A percentile compares a stretch with the other conserved stretches of the same genome.
Conservation (phyloP, 257 asterid species). For the Solanum rostratum region DNA sequence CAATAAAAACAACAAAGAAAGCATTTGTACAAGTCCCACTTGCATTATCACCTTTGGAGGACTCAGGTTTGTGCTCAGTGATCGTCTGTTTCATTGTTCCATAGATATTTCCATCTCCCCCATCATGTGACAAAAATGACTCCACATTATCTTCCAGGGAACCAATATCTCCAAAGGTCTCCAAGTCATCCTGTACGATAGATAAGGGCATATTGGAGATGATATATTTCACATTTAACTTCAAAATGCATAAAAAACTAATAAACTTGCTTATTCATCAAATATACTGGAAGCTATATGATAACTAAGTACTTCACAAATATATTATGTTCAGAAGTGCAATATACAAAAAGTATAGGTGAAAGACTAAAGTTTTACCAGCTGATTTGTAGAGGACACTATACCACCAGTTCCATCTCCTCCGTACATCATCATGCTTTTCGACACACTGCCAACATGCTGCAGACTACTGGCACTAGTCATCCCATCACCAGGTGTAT, state of each 20-base stretch:
- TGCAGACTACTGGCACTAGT: slow-evolving; percentile 70
- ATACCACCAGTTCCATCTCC: slow-evolving; percentile 85
- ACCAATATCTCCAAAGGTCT: slow-evolving; percentile 87
- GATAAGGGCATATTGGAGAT: background rate
- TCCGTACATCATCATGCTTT: slow-evolving; percentile 74
- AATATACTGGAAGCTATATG: background rate
- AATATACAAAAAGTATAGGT: background rate
- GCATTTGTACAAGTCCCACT: background rate
- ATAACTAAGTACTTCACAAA: background rate
- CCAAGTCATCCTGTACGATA: slow-evolving; percentile 73
- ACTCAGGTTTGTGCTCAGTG: slow-evolving; percentile 52
- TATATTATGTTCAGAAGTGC: background rate
- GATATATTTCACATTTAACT: background rate
- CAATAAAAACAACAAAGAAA: background rate
- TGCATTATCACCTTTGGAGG: slow-evolving; percentile 56
- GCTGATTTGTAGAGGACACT: slow-evolving; percentile 83
- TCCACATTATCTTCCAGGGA: slow-evolving; percentile 88
- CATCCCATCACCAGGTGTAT: slow-evolving; percentile 93
- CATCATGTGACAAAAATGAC: slow-evolving; percentile 79
- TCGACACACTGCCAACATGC: slow-evolving; percentile 59
- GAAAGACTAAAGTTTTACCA: slow-evolving; percentile 37
- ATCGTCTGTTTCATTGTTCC: slow-evolving; percentile 56
- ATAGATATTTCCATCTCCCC: slow-evolving; percentile 81
- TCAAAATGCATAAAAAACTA: background rate
- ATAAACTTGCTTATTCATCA: background rate